Evolutionary conservation across 208 protist genomes (phyloP).

Genomic region (Acanthamoeba triangularis): DNA sequence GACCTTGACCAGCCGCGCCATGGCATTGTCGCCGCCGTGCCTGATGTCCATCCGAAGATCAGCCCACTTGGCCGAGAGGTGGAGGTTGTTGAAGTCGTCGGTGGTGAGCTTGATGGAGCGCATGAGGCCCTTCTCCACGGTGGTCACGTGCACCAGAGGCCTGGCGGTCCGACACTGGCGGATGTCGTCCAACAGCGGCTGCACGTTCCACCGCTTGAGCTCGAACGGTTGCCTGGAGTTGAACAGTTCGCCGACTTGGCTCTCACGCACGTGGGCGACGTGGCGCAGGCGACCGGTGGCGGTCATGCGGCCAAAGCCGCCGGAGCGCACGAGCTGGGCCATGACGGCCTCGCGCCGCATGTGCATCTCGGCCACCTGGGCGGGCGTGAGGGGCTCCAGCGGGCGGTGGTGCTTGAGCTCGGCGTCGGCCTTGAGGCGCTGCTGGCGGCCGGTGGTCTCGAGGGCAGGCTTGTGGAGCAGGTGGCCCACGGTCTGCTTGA

Average conservation of each 20-base stretch:
- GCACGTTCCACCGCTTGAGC: neutral
- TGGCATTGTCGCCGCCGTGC: neutral
- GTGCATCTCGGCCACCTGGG: neutral
- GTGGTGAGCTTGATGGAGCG: constrained; percentile 6
- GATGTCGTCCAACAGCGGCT: constrained; percentile 29
- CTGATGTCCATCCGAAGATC: neutral
- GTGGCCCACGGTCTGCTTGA: constrained; percentile 50
- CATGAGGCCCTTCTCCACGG: constrained; percentile 55
- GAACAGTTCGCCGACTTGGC: neutral
- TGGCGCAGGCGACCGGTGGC: neutral
- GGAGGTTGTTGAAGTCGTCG: constrained; percentile 34
- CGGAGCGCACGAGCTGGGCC: neutral
- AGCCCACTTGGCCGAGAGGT: neutral
- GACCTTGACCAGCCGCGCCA: neutral
- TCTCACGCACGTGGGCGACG: neutral
- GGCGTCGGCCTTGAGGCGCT: neutral
- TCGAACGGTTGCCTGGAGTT: constrained; percentile 41
- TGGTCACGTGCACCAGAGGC: neutral
- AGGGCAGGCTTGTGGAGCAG: neutral
- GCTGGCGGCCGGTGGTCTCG: neutral
- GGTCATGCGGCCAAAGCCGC: neutral
- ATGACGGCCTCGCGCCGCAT: neutral
- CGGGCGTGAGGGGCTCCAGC: neutral
- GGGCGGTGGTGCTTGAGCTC: constrained; percentile 44
- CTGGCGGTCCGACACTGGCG: neutral